Base-by-base conservation (phyloP, 768 basidiomycete species). In the Cyclocybe aegerita region DNA sequence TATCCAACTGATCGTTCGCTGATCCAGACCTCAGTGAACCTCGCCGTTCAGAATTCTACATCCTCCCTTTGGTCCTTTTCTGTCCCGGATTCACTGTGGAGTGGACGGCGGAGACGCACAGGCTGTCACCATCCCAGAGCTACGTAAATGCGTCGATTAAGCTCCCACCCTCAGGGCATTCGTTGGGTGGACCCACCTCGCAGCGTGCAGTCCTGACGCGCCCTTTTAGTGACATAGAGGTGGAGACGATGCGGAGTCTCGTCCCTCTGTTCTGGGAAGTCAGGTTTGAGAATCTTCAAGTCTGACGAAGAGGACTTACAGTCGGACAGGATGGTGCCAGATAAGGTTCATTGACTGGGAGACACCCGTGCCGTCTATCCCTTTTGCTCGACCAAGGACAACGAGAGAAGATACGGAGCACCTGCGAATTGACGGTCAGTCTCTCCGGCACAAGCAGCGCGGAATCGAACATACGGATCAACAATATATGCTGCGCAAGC, bases 401-500 rank as follows among this genome's bases (percentile, higher is more conserved):
- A 79, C 66, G 3, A 79, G 65, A 0, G 77, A 67, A 1, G 74
- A 70, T 10, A 69, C 63, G 3, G 77, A 73, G 50, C 78, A 78
- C 15, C 79, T 80, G 48, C 2, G 12, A 7, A 43, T 29, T 35
- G 14, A 15, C 9, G 30, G 12, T 35, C 29, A 16, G 3, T 40
- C 8, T 16, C n/a, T 32, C 16, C 11, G 14, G 34, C 35, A 37
- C 6, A 39, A 7, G 33, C 31, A 32, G 10, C 23, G 23, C 1
- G 23, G 23, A 23, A 23, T 23, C 23, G 23, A 35, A 65, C 79
- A 23, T 54, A 79, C 83, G 70, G 69, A 63, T 83, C 82, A 30
- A 83, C 70, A 30, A 85, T 68, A 53, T 81, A 74, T 0, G 77
- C 80, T 4, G 78, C 73, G 57, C 81, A 84, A 4, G 70, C 81